A percentile compares a stretch with the other conserved stretches of the same genome.
Conservation (phyloP, 768 basidiomycete genomes). For the Xerocomus spinulosus region DNA sequence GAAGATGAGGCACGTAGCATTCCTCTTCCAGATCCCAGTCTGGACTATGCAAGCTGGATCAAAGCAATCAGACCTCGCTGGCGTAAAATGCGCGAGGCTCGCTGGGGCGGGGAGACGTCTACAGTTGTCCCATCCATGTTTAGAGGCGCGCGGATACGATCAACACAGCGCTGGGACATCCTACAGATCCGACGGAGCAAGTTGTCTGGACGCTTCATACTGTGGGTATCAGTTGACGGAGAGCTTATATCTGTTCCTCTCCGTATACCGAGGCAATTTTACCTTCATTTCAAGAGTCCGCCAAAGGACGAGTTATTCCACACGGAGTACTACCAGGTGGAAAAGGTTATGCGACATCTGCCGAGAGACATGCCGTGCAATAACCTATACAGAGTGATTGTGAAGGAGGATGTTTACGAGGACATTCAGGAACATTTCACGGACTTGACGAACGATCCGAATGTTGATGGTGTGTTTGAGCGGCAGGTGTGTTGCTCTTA, state of each 20-base stretch:
- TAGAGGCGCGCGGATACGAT: conserved; percentile 50
- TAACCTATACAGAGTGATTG: conserved; percentile 79
- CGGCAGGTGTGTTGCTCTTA: conserved; percentile 56
- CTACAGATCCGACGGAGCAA: conserved; percentile 81
- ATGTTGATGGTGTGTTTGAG: conserved; percentile 93
- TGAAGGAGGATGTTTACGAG: conserved; percentile 79
- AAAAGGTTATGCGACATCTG: conserved; percentile 70
- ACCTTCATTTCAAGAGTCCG: conserved; percentile 78
- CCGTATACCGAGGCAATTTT: conserved; percentile 88
- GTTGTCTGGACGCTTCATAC: conserved; percentile 72
- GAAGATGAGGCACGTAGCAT: conserved; percentile 17
- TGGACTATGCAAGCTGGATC: conserved; percentile 74
- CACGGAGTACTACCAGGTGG: conserved; percentile 60
- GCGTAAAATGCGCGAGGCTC: conserved; percentile 55
- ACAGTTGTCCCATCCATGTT: conserved; percentile 70
- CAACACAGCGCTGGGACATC: conserved; percentile 82
- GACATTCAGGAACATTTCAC: conserved; percentile 89
- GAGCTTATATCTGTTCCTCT: conserved; percentile 77
- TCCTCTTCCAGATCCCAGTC: conserved; percentile 58
- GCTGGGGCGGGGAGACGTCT: conserved; percentile 38
- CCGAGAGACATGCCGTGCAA: conserved; percentile 73
- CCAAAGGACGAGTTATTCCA: conserved; percentile 65
- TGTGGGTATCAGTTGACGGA: conserved; percentile 84
- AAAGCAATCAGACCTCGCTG: conserved; percentile 73
- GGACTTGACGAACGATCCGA: conserved; percentile 87